Conservation (phyloP, 768 basidiomycete genomes). For the Mycena epipterygia region DNA sequence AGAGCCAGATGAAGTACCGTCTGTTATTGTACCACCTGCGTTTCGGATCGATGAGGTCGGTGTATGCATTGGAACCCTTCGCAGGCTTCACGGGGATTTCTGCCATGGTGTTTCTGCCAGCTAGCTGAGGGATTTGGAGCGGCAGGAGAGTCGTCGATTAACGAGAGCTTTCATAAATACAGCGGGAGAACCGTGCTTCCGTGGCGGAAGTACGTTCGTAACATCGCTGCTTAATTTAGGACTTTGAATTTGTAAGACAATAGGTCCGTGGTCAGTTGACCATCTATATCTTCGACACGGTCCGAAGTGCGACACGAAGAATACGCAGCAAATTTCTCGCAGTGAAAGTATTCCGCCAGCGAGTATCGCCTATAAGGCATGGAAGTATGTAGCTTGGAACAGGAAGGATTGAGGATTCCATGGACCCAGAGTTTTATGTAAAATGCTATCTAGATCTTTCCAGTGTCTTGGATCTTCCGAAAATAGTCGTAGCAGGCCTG, state of each 20-base stretch:
- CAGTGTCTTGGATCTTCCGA: too few relatives aligned
- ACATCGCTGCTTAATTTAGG: background rate
- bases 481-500: too few relatives aligned
- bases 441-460: too few relatives aligned
- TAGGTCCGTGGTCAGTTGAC: background rate
- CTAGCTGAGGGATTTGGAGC: background rate
- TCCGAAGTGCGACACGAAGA: too few relatives aligned
- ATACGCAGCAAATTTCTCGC: too few relatives aligned
- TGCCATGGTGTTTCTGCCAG: conserved; percentile 58
- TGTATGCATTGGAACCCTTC: conserved; percentile 53
- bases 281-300: background rate
- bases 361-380: too few relatives aligned
- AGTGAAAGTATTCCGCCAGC: too few relatives aligned
- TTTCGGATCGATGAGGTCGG: conserved; percentile 71
- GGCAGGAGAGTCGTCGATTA: background rate
- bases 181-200: background rate
- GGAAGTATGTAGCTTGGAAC: too few relatives aligned
- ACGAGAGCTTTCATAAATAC: background rate
- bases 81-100: conserved; percentile 57
- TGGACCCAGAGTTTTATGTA: too few relatives aligned
- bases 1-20: conserved; percentile 55
- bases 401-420: too few relatives aligned
- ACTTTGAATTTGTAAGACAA: background rate
- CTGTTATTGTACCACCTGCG: conserved; percentile 85
- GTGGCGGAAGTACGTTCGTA: background rate